Percentiles rank a stretch among this genome's conserved stretches.
Conservation (phyloP, 176 grass and related monocot genomes). For the Puya raimondii region DNA sequence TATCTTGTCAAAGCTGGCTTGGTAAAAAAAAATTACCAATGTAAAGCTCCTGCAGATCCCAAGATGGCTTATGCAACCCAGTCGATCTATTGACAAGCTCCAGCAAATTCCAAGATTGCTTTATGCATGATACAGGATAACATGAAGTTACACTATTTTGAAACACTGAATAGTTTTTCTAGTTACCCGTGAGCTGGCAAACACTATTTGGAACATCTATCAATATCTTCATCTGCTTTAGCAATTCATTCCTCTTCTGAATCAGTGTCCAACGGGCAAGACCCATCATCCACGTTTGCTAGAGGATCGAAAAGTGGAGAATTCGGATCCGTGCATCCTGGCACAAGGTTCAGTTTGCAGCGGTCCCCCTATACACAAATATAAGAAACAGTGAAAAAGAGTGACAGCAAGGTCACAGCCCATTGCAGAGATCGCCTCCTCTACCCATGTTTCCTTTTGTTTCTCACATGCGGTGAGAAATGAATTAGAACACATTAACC, state of each 20-base stretch:
- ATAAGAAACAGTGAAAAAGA: background rate
- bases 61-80: too few relatives aligned
- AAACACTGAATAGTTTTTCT: too few relatives aligned
- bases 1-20: too few relatives aligned
- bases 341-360: conserved; percentile 82
- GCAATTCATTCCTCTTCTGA: conserved; percentile 19
- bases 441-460: background rate
- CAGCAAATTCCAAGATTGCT: too few relatives aligned
- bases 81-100: too few relatives aligned
- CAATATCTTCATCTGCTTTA: too few relatives aligned
- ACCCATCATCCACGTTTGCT: conserved; percentile 69
- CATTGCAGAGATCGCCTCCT: background rate
- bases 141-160: too few relatives aligned
- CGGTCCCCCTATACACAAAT: conserved; percentile 40
- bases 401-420: background rate
- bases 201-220: too few relatives aligned
- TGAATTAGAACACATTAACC: conserved; percentile 6
- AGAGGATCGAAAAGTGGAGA: conserved; percentile 62
- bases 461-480: background rate
- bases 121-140: too few relatives aligned
- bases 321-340: conserved; percentile 71
- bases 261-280: conserved; percentile 47
- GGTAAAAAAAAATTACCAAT: too few relatives aligned
- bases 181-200: too few relatives aligned
- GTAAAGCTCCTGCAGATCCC: too few relatives aligned